Evolutionary conservation across 345 rosid genomes (phyloP).

Genomic region (Eucalyptus tenuipes): DNA sequence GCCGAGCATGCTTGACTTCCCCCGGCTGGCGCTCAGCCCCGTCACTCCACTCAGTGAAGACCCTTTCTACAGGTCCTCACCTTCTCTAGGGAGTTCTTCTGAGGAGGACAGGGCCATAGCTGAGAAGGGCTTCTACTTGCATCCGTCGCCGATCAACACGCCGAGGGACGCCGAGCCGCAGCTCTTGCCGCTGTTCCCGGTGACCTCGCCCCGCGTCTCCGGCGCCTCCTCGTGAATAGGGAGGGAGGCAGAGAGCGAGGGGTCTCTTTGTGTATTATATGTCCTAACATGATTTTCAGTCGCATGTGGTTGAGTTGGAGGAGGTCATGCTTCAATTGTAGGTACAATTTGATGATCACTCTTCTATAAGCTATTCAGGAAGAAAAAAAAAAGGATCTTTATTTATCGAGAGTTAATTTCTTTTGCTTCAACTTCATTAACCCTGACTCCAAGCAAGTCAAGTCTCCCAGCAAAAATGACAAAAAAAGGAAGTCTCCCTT

Average conservation of each 20-base stretch:
- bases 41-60: conserved; percentile 72
- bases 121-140: conserved; percentile 80
- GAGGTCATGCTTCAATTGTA: background rate
- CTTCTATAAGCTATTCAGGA: background rate
- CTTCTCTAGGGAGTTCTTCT: conserved; percentile 36
- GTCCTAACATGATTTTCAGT: background rate
- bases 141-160: conserved; percentile 84
- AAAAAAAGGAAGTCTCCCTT: background rate
- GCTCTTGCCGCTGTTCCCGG: conserved; percentile 78
- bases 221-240: conserved; percentile 24
- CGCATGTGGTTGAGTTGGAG: background rate
- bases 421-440: background rate
- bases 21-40: conserved; percentile 79
- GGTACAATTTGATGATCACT: background rate
- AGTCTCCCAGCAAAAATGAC: background rate
- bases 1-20: conserved; percentile 90
- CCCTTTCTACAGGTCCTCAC: conserved; percentile 51
- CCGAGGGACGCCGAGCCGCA: conserved; percentile 90
- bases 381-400: background rate
- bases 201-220: conserved; percentile 69
- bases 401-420: background rate
- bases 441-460: background rate
- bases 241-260: background rate
- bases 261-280: background rate
- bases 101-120: conserved; percentile 91